phyloP scores from a whole-genome alignment of 1,139 yeast species.

The Spathaspora sp. region DNA sequence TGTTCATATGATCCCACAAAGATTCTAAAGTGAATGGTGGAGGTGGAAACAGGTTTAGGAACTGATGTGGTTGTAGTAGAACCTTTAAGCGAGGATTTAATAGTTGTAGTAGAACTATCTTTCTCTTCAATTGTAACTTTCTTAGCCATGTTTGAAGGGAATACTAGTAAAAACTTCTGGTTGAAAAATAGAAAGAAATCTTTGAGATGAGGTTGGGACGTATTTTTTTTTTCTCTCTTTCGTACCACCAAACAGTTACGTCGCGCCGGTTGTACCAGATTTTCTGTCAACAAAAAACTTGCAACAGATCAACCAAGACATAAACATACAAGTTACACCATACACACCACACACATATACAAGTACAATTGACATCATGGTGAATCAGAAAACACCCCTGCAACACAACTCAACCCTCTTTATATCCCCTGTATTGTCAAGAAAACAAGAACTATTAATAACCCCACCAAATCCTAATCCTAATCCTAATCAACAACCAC shows the following conservation, averaged over 20 bases:
- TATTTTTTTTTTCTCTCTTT: constrained; percentile 1
- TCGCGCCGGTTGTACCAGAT: no score
- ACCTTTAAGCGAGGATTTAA: constrained; percentile 15
- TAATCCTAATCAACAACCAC: constrained; percentile 19
- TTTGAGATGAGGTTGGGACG: constrained; percentile 2
- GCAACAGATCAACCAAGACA: background rate
- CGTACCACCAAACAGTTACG: background rate
- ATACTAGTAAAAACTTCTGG: background rate
- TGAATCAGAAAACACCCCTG: constrained; percentile 34
- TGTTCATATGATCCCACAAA: constrained; percentile 97
- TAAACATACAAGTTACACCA: background rate
- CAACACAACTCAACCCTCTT: constrained; percentile 64
- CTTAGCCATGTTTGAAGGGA: background rate
- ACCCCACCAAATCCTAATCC: constrained; percentile 58
- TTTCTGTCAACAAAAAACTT: no score
- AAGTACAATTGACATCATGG: constrained; percentile 22
- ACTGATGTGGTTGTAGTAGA: constrained; percentile 6
- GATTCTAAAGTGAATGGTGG: constrained; percentile 57
- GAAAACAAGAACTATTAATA: constrained; percentile 48
- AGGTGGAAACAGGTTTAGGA: constrained; percentile 1
- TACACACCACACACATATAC: background rate
- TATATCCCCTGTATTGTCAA: constrained; percentile 58
- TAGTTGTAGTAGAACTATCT: background rate
- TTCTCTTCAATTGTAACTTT: background rate
- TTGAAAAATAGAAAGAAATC: background rate